A percentile compares a stretch with the other conserved stretches of the same genome.
phyloP scores from a whole-genome alignment of 2,329 filamentous ascomycete species.

The Paraphaeosphaeria minitans region DNA sequence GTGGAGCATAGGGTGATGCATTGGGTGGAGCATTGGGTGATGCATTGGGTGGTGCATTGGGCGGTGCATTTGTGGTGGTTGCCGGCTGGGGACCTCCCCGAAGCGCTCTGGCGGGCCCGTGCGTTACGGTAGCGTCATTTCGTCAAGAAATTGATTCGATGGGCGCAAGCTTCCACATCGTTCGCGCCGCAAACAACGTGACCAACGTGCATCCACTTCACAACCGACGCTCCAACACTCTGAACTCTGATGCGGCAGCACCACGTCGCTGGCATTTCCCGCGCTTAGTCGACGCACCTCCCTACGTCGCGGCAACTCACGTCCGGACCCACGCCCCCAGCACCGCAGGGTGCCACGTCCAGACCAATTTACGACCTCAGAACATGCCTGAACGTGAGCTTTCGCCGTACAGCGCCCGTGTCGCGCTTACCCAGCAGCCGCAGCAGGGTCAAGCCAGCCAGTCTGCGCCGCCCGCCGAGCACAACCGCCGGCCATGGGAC shows the following conservation, averaged over 20 bases:
- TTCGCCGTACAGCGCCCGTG: slow-evolving; percentile 40
- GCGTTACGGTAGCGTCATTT: slow-evolving; percentile 2
- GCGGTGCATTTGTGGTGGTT: background rate
- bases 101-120: slow-evolving; percentile 4
- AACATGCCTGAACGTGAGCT: slow-evolving; percentile 27
- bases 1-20: no score
- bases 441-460: slow-evolving; percentile 16
- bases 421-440: slow-evolving; percentile 35
- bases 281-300: background rate
- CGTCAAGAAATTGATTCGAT: background rate
- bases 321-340: slow-evolving; percentile 6
- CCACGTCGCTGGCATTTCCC: background rate
- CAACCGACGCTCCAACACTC: background rate
- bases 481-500: slow-evolving; percentile 3
- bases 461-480: slow-evolving; percentile 16
- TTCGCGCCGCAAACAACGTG: slow-evolving; percentile 12
- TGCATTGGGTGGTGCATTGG: no score
- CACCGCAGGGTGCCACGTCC: background rate
- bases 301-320: slow-evolving; percentile 1
- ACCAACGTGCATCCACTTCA: slow-evolving; percentile 14
- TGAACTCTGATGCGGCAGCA: slow-evolving; percentile 4
- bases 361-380: background rate
- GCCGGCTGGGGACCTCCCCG: background rate
- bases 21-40: no score
- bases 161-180: background rate